Evolutionary conservation across 805 yeast species (phyloP).

Genomic region (Saccharomyces cerevisiae): DNA sequence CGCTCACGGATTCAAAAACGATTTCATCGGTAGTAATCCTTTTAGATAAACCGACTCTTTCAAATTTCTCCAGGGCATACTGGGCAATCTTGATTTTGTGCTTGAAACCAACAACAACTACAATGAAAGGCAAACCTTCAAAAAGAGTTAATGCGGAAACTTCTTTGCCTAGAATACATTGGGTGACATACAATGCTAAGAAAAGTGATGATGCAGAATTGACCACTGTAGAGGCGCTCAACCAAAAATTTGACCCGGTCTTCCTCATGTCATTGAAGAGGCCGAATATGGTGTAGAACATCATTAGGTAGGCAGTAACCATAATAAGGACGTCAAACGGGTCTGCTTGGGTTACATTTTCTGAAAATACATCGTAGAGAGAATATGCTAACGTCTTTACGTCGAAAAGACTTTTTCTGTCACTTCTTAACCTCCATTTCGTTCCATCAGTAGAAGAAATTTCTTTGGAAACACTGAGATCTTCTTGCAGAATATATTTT

Average conservation of each 20-base stretch:
- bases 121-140: slow-evolving; percentile 90
- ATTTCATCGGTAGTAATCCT: slow-evolving; percentile 23
- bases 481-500: slow-evolving; percentile 19
- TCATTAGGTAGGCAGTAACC: slow-evolving; percentile 72
- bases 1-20: slow-evolving; percentile 30
- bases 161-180: slow-evolving; percentile 45
- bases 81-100: slow-evolving; percentile 68
- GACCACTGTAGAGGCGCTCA: slow-evolving; percentile 68
- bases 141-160: slow-evolving; percentile 68
- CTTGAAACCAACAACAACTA: slow-evolving; percentile 86
- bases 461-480: slow-evolving; percentile 14
- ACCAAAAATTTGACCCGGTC: slow-evolving; percentile 81
- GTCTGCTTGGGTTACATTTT: slow-evolving; percentile 62
- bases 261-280: slow-evolving; percentile 68
- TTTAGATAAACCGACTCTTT: slow-evolving; percentile 29
- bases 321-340: slow-evolving; percentile 76
- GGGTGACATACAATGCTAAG: slow-evolving; percentile 61
- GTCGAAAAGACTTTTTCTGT: slow-evolving; percentile 46
- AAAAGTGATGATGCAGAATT: slow-evolving; percentile 79
- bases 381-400: slow-evolving; percentile 45
- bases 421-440: slow-evolving; percentile 52
- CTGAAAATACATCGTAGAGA: slow-evolving; percentile 34
- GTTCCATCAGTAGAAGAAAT: slow-evolving; percentile 36
- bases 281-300: slow-evolving; percentile 74
- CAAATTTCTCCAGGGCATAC: slow-evolving; percentile 39